Conservation (phyloP, 208 protist species). For the Trypanosoma brucei region DNA sequence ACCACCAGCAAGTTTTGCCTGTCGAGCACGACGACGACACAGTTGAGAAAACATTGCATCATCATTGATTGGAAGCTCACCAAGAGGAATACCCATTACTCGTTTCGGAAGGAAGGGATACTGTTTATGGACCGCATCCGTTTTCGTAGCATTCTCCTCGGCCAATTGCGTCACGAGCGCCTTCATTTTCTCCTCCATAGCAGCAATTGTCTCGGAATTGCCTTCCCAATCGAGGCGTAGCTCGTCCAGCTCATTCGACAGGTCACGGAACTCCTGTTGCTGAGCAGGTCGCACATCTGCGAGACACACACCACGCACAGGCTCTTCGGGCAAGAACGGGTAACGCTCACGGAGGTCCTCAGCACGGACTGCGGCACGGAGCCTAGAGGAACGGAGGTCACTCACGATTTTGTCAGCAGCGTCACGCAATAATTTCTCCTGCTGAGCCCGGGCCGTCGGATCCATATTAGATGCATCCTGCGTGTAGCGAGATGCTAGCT, state of each 20-base stretch:
- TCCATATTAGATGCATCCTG: not conserved
- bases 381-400: not conserved
- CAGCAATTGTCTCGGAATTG: not conserved
- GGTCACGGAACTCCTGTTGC: conserved; percentile 1
- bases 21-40: not conserved
- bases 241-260: conserved; percentile 6
- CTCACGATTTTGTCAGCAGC: not conserved
- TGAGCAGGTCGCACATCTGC: conserved; percentile 1
- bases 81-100: not conserved
- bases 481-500: not conserved
- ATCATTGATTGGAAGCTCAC: conserved; percentile 1
- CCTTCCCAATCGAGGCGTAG: conserved; percentile 1
- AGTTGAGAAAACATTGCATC: not conserved
- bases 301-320: not conserved
- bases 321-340: conserved; percentile 5
- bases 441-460: not conserved
- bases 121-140: not conserved
- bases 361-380: not conserved
- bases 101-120: conserved; percentile 3
- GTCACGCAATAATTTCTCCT: not conserved
- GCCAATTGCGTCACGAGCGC: conserved; percentile 1
- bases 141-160: not conserved
- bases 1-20: not conserved
- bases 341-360: not conserved
- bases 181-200: not conserved